Evolutionary conservation across 2,329 filamentous ascomycete species (phyloP), one percentile per base, ranked within the genome.

Genomic region (Cladobotryum mycophilum): DNA sequence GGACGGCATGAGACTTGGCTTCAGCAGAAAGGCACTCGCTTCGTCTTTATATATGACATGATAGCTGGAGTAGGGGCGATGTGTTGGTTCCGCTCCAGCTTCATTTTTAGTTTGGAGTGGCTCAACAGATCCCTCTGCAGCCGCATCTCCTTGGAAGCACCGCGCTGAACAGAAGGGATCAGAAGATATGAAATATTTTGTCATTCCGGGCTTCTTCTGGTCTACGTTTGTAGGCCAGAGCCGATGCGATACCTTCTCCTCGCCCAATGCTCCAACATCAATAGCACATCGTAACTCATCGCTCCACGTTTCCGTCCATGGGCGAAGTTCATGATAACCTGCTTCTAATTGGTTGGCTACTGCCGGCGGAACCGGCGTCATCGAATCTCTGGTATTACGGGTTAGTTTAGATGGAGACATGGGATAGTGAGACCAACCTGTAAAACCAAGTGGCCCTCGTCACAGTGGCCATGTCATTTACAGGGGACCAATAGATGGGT

Each of bases 391-490:
- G 33, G 1, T 76, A 45, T 0, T 3, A 30, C 6, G 4, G 30
- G 51, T 64, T 44, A 66, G 59, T 17, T 3, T 7, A 13, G 14
- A 33, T 17, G 2, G 11, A 37, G 7, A 11, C 3, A 11, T 41
- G 12, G 35, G 9, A 2, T 15, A 41, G 6, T 11, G 17, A 17
- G 38, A 55, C 66, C 52, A 63, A 78, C 71, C 86, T 87, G 68
- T 97, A 97, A 66, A 99, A 99, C 93, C 93, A 99, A 1, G 92
- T 97, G 1, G 88, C 90, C 57, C 93, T 79, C 51, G 86, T 78
- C 2, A 97, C 90, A 35, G 84, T 76, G 6, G 89, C 86, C 33
- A 95, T 80, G 62, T 97, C 93, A 60, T 95, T 90, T 33, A 97
- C 79, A 7, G 93, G 92, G 15, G 86, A 91, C 93, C 93, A 99